Conservation (phyloP, 129 eudicot species). For the Gnaphalium uliginosum region DNA sequence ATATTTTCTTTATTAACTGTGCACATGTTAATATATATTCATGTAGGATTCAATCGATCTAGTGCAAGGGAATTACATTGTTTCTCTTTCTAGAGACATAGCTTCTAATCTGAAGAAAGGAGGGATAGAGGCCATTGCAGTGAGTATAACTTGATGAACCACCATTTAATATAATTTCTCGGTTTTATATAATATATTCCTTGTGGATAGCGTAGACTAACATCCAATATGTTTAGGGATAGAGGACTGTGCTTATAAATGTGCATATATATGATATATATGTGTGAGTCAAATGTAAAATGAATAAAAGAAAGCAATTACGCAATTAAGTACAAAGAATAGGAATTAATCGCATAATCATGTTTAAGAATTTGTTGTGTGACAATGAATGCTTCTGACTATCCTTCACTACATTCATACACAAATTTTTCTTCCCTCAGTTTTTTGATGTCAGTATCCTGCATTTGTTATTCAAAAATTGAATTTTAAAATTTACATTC, state of each 20-base stretch:
- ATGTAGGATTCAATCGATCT: conserved; percentile 81
- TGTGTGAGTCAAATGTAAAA: neutral
- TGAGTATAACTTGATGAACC: conserved; percentile 44
- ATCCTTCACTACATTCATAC: no score
- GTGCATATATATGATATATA: neutral
- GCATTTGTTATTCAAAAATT: neutral
- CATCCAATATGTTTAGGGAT: neutral
- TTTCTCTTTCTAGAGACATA: conserved; percentile 54
- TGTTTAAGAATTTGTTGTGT: neutral
- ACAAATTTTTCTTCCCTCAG: no score
- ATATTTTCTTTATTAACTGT: neutral
- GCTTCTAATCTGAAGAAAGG: conserved; percentile 44
- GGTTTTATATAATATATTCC: neutral
- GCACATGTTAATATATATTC: conserved; percentile 5
- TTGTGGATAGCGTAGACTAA: neutral
- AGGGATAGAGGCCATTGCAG: conserved; percentile 71
- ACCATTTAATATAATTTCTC: neutral
- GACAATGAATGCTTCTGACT: no score
- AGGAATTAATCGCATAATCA: neutral
- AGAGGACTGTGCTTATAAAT: neutral
- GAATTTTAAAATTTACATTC: neutral
- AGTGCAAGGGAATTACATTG: conserved; percentile 73
- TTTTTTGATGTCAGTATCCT: neutral
- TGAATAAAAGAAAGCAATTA: neutral
- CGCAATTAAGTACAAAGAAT: neutral